A percentile compares a stretch with the other conserved stretches of the same genome.
Evolutionary conservation across 805 yeast species (phyloP).

Genomic region (Wickerhamomyces chaumierensis): DNA sequence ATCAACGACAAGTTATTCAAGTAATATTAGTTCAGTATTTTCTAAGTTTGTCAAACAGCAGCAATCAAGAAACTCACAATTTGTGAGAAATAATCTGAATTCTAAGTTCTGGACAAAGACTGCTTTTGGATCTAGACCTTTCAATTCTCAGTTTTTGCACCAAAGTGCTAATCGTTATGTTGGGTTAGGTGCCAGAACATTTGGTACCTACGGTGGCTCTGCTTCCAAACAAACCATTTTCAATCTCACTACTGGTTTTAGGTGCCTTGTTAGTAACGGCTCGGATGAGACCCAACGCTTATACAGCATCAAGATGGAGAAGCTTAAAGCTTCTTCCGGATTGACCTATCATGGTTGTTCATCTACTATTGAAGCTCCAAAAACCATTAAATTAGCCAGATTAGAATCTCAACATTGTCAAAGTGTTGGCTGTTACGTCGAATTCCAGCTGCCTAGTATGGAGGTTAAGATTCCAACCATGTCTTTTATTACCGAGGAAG

Average conservation of each 20-base stretch:
- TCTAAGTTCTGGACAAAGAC: conserved; percentile 15
- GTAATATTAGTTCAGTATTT: not conserved
- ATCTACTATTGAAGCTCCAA: conserved; percentile 19
- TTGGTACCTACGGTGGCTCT: conserved; percentile 25
- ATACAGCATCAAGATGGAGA: conserved; percentile 10
- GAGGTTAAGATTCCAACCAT: conserved; percentile 26
- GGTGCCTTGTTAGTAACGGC: conserved; percentile 25
- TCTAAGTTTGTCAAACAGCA: not conserved
- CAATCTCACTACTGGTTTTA: conserved; percentile 40
- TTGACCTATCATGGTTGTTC: conserved; percentile 15
- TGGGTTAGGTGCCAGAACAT: conserved; percentile 26
- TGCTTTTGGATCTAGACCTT: conserved; percentile 12
- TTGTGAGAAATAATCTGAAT: not conserved
- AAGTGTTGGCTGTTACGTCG: conserved; percentile 39
- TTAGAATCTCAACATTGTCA: conserved; percentile 21
- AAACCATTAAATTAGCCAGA: conserved; percentile 24
- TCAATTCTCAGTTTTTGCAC: conserved; percentile 17
- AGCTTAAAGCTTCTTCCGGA: conserved; percentile 10
- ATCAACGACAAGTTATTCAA: conserved; percentile 1
- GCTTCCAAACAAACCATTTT: conserved; percentile 45
- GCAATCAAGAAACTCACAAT: not conserved
- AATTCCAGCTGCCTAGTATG: conserved; percentile 38
- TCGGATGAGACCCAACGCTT: conserved; percentile 14
- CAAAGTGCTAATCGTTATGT: conserved; percentile 25
- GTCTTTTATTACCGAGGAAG: conserved; percentile 32